Evolutionary conservation across 1,139 yeast genomes (phyloP), one percentile per base, ranked within the genome.

Genomic region (Yamadazyma pseudoaaseri): DNA sequence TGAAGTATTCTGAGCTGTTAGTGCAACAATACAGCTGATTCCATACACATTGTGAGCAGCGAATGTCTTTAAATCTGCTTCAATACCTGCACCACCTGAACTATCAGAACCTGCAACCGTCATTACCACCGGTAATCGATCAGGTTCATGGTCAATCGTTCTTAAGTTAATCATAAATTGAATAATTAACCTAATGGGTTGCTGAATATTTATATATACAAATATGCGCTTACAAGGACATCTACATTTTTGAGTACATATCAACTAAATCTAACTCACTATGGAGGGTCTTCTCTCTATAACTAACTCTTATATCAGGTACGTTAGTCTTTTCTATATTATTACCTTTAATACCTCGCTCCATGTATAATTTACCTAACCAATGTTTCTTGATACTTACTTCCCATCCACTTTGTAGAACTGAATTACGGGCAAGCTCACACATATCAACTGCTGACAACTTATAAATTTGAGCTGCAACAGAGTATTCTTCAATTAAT

Each of bases 401-500:
- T 59, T 92, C 98, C 77, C 90, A 92, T 0, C 99, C 98, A 45
- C 94, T 81, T 65, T 90, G 97, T 34, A 74, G 60, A 4, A 90
- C 97, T 1, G 97, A 89, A 56, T 94, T 70, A 34, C 52, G 47
- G 2, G 76, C 98, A 58, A 92, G 95, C 57, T 92, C 99, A 58
- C 97, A 92, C 95, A 94, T 86, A 60, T 92, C 98, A 15, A 90
- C 97, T 38, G 89, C 80, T 0, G 96, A 86, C 27, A 92, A 70
- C 55, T 92, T 89, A 70, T 90, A 92, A 48, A 92, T 92, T 60
- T 92, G 97, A 0, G 97, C 97, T 3, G 98, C 98, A 21, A 92
- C 97, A 2, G 96, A 86, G 57, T 90, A 92, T 58, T 92, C 98
- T 58, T 92, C 98, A 48, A 92, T 92, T 50, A 92, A 71, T n/a